Percentiles rank a stretch among this genome's conserved stretches.
Evolutionary conservation across 768 basidiomycete species (phyloP).

Genomic region (Punctularia strigosozonata): DNA sequence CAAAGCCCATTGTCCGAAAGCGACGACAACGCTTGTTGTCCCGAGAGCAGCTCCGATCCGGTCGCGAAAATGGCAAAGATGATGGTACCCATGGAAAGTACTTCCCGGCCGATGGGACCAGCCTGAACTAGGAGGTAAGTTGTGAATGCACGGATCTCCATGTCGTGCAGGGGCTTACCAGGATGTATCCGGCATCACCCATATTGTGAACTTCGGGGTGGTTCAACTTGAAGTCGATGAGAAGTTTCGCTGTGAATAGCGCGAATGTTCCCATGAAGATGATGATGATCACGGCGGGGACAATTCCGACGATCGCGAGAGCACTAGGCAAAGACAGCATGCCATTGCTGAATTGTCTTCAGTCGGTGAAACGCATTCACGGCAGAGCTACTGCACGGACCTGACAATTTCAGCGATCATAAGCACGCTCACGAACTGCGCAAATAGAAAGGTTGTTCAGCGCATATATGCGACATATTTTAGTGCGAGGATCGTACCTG

Average conservation of each 20-base stretch:
- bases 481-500: constrained; percentile 19
- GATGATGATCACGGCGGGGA: constrained; percentile 39
- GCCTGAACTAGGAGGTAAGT: too few relatives aligned
- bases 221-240: constrained; percentile 46
- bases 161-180: too few relatives aligned
- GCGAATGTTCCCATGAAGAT: constrained; percentile 40
- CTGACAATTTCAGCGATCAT: constrained; percentile 50
- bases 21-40: constrained; percentile 37
- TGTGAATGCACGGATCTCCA: too few relatives aligned
- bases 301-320: constrained; percentile 39
- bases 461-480: neutral
- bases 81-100: constrained; percentile 32
- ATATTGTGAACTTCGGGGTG: constrained; percentile 44
- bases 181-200: constrained; percentile 18
- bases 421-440: constrained; percentile 33
- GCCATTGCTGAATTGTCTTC: too few relatives aligned
- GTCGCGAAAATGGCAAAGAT: constrained; percentile 34
- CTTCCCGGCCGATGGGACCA: constrained; percentile 33
- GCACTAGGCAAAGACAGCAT: constrained; percentile 41
- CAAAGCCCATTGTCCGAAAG: constrained; percentile 39
- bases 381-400: too few relatives aligned
- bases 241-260: constrained; percentile 37
- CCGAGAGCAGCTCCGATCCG: constrained; percentile 34
- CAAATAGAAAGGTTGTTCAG: neutral
- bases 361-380: too few relatives aligned